Evolutionary conservation across 2,329 filamentous ascomycete species (phyloP).

Genomic region (Penicillium sp.): DNA sequence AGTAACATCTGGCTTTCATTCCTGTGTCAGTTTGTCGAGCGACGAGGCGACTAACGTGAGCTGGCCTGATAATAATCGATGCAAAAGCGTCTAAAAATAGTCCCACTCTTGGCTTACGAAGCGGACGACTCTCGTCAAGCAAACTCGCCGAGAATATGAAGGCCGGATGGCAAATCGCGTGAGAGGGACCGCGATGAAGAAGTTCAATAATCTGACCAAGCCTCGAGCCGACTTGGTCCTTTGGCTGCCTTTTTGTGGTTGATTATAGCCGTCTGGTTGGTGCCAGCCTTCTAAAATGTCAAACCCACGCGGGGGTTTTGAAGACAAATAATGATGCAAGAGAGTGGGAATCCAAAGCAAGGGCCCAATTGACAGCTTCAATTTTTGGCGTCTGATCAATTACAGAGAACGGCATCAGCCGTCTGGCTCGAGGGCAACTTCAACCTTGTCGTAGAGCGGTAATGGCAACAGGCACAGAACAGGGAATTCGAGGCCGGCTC

Average conservation of each 20-base stretch:
- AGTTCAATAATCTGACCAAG: background rate
- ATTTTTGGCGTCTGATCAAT: background rate
- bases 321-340: conserved; percentile 8
- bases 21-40: background rate
- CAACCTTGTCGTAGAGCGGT: background rate
- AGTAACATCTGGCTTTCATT: background rate
- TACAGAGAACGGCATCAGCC: background rate
- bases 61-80: background rate
- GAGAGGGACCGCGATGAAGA: background rate
- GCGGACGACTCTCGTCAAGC: background rate
- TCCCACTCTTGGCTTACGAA: background rate
- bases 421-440: background rate
- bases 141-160: conserved; percentile 1
- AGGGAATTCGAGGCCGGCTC: background rate
- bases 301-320: background rate
- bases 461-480: background rate
- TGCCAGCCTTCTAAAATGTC: background rate
- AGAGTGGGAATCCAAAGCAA: background rate
- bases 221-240: background rate
- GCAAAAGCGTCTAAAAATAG: background rate
- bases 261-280: background rate
- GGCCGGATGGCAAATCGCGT: background rate
- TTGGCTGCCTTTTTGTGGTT: background rate
- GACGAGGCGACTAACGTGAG: background rate
- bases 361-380: conserved; percentile 2